phyloP scores from a whole-genome alignment of 768 basidiomycete species.

The Pisolithus albus region DNA sequence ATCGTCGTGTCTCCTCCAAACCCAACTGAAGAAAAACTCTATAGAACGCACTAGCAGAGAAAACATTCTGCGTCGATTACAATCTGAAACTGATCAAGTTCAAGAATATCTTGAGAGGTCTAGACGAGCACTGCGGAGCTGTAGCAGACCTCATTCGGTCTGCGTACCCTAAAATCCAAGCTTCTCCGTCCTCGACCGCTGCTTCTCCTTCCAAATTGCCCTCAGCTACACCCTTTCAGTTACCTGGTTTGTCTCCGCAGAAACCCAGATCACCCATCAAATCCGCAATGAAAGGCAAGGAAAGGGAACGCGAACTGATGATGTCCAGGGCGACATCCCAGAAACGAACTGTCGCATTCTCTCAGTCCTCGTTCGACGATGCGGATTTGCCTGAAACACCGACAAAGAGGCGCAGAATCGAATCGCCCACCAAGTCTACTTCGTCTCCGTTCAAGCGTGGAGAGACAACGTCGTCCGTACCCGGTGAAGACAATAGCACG shows the following conservation, averaged over 20 bases:
- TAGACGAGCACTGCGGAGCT: no score
- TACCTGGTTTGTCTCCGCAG: constrained; percentile 4
- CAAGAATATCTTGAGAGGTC: no score
- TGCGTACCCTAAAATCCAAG: constrained; percentile 4
- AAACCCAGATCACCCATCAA: constrained; percentile 15
- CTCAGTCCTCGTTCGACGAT: constrained; percentile 7
- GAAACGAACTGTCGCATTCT: constrained; percentile 28
- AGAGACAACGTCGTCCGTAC: background rate
- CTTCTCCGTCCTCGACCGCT: background rate
- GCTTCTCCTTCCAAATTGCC: background rate
- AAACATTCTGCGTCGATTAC: constrained; percentile 7
- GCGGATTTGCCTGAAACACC: constrained; percentile 35
- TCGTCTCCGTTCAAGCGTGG: constrained; percentile 8
- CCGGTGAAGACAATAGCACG: background rate
- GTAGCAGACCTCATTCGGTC: no score
- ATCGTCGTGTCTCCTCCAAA: background rate
- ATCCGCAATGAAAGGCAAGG: constrained; percentile 11
- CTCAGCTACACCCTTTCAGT: background rate
- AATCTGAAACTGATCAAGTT: no score
- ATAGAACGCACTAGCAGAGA: constrained; percentile 14
- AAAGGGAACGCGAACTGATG: constrained; percentile 12
- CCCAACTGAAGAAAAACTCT: no score
- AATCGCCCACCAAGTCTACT: constrained; percentile 10
- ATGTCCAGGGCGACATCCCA: constrained; percentile 29
- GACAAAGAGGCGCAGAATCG: constrained; percentile 34